phyloP scores from a whole-genome alignment of 2,329 filamentous ascomycete species.

The Xylariaceae sp. region DNA sequence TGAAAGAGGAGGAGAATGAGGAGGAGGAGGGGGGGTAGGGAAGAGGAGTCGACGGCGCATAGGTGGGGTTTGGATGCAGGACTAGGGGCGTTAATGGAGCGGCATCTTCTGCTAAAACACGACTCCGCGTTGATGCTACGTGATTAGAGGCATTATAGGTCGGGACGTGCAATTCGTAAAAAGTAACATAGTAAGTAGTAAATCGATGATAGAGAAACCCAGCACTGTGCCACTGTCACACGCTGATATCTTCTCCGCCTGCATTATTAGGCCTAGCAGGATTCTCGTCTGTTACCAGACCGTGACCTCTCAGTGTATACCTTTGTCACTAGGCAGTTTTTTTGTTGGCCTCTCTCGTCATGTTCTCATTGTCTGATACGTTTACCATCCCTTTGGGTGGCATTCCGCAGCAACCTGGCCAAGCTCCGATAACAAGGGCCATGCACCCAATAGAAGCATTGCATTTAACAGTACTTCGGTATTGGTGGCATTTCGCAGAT shows the following conservation, averaged over 20 bases:
- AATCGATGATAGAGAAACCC: neutral
- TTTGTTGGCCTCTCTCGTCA: too few relatives aligned
- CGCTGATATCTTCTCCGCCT: neutral
- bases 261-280: neutral
- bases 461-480: too few relatives aligned
- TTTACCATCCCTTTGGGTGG: too few relatives aligned
- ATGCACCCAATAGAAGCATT: too few relatives aligned
- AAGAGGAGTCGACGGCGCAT: neutral
- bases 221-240: constrained; percentile 27
- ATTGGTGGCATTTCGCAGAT: too few relatives aligned
- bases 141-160: constrained; percentile 14
- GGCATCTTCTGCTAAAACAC: constrained; percentile 19
- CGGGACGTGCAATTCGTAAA: constrained; percentile 14
- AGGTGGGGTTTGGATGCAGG: constrained; percentile 18
- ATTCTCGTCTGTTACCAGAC: constrained; percentile 16
- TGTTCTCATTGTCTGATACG: too few relatives aligned
- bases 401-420: too few relatives aligned
- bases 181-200: constrained; percentile 6
- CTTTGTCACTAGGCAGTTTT: too few relatives aligned
- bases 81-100: constrained; percentile 24
- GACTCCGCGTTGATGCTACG: constrained; percentile 20
- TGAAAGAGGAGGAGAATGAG: constrained; percentile 15
- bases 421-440: too few relatives aligned
- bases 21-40: neutral
- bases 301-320: neutral